Conservation (phyloP, 306 rosid species). For the Neltuma alba region DNA sequence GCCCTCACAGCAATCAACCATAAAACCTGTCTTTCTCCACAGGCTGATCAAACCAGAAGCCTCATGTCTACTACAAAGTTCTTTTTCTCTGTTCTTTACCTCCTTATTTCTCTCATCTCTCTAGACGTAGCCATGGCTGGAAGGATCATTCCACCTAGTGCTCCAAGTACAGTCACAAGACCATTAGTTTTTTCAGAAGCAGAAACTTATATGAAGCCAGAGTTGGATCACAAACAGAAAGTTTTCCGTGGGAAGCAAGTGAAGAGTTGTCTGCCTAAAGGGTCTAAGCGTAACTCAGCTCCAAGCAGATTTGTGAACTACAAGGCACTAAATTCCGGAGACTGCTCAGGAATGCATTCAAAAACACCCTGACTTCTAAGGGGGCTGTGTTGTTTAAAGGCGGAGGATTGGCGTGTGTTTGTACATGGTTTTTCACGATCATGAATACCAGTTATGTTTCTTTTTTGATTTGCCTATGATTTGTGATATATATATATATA, state of each 20-base stretch:
- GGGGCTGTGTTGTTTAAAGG: not conserved
- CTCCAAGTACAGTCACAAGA: slow-evolving; percentile 76
- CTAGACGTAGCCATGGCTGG: slow-evolving; percentile 50
- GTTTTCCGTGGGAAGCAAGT: slow-evolving; percentile 50
- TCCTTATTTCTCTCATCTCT: slow-evolving; percentile 41
- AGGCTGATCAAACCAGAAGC: slow-evolving; percentile 25
- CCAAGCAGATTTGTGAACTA: slow-evolving; percentile 82
- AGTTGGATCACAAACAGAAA: slow-evolving; percentile 38
- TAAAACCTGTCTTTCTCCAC: slow-evolving; percentile 27
- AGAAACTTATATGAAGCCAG: slow-evolving; percentile 44
- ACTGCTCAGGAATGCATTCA: slow-evolving; percentile 44
- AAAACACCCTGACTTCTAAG: slow-evolving; percentile 50
- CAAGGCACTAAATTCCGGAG: slow-evolving; percentile 45
- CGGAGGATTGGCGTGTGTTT: slow-evolving; percentile 20
- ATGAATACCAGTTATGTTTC: not conserved
- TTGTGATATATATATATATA: slow-evolving; percentile 31
- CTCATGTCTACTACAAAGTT: slow-evolving; percentile 26
- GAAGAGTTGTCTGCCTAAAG: slow-evolving; percentile 76
- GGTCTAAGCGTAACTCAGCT: slow-evolving; percentile 71
- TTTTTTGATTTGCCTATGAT: slow-evolving; percentile 20
- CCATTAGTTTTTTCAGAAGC: slow-evolving; percentile 53
- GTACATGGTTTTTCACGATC: slow-evolving; percentile 46
- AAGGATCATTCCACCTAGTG: slow-evolving; percentile 66
- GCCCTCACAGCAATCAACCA: slow-evolving; percentile 32
- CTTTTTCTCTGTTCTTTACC: slow-evolving; percentile 36